Evolutionary conservation across 768 basidiomycete genomes (phyloP).

Genomic region (Auricularia sp.): DNA sequence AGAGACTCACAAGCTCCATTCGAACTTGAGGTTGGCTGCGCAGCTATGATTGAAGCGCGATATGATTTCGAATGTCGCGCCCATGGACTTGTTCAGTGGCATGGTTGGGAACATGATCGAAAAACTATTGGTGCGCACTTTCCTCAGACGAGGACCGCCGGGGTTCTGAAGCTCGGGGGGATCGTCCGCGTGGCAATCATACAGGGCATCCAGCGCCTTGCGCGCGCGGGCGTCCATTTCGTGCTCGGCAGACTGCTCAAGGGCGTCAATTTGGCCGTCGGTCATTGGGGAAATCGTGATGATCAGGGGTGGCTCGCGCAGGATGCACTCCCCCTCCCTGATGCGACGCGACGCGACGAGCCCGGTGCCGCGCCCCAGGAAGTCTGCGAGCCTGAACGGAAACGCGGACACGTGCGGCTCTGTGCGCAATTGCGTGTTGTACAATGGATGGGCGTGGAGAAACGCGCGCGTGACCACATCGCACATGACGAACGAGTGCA

Average conservation of each 20-base stretch:
- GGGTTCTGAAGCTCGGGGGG: not conserved
- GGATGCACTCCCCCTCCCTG: constrained; percentile 13
- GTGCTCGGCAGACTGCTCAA: not conserved
- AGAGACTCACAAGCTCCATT: not conserved
- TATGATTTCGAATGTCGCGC: not conserved
- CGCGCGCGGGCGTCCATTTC: not conserved
- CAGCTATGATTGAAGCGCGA: not conserved
- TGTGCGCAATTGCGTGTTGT: not conserved
- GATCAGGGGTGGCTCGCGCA: constrained; percentile 19
- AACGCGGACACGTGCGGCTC: not conserved
- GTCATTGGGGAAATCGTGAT: constrained; percentile 2
- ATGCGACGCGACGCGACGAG: constrained; percentile 43
- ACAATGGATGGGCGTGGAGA: not conserved
- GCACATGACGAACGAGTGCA: not conserved
- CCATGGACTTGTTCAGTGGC: not conserved
- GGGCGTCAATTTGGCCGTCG: not conserved
- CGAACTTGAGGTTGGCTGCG: not conserved
- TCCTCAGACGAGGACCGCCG: not conserved
- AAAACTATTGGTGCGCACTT: not conserved
- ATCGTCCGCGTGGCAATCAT: not conserved
- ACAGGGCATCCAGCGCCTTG: not conserved
- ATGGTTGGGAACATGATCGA: not conserved
- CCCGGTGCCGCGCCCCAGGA: constrained; percentile 49
- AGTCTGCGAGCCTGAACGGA: constrained; percentile 27
- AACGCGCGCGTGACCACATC: not conserved